Percentiles rank a stretch among this genome's conserved stretches.
Conservation (phyloP, 2,329 filamentous ascomycete species). For the Lachnellula cervina region DNA sequence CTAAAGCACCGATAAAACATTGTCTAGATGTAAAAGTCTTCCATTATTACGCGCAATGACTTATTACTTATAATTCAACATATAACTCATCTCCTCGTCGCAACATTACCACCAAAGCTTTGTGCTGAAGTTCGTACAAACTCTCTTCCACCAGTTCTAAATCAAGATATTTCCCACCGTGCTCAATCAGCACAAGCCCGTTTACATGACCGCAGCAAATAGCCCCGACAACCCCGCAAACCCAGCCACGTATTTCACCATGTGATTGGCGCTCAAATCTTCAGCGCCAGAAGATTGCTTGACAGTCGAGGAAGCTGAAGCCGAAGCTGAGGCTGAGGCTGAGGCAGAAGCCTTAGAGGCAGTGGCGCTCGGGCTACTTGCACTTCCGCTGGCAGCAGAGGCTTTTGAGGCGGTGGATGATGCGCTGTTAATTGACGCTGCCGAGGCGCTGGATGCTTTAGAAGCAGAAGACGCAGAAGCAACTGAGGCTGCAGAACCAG, state of each 20-base stretch:
- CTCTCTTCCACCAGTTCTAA: neutral
- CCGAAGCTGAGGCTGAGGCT: neutral
- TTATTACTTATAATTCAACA: neutral
- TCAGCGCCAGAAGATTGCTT: constrained; percentile 9
- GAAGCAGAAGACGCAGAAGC: neutral
- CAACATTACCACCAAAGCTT: no score
- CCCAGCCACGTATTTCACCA: constrained; percentile 9
- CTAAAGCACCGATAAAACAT: no score
- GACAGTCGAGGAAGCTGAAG: constrained; percentile 6
- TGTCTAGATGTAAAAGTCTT: no score
- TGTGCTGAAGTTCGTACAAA: neutral
- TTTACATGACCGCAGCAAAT: constrained; percentile 11
- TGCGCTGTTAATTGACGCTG: neutral
- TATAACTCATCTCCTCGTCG: no score
- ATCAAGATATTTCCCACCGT: neutral
- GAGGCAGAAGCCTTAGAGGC: neutral
- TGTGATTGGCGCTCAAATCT: constrained; percentile 3
- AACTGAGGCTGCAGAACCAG: neutral
- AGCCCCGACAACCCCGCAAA: constrained; percentile 11
- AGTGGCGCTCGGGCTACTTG: neutral
- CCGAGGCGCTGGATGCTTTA: neutral
- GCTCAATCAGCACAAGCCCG: neutral
- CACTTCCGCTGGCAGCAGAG: neutral
- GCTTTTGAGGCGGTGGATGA: neutral
- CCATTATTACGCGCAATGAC: neutral